phyloP scores from a whole-genome alignment of 352 stramenopile species.

The Globisporangium paroecandrum region DNA sequence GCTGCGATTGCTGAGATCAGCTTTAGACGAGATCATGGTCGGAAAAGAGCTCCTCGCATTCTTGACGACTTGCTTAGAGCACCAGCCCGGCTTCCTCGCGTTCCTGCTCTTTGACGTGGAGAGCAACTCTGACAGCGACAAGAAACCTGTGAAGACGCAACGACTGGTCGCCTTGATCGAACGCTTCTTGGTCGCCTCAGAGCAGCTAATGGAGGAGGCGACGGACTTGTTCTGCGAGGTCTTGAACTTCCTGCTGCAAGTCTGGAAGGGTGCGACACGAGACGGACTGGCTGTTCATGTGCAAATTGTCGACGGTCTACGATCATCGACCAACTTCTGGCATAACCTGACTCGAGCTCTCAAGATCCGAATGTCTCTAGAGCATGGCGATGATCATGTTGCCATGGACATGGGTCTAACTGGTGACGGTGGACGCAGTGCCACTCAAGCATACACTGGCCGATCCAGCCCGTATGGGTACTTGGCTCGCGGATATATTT shows the following conservation, averaged over 20 bases:
- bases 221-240: constrained; percentile 60
- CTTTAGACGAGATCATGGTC: constrained; percentile 20
- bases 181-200: constrained; percentile 51
- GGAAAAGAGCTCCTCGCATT: constrained; percentile 49
- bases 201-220: constrained; percentile 50
- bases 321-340: constrained; percentile 45
- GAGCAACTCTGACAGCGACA: constrained; percentile 8
- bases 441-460: constrained; percentile 32
- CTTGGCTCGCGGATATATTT: constrained; percentile 50
- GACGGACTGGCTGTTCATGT: constrained; percentile 34
- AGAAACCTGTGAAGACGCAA: constrained; percentile 20
- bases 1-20: constrained; percentile 32
- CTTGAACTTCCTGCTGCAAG: constrained; percentile 49
- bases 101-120: constrained; percentile 43
- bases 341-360: constrained; percentile 51
- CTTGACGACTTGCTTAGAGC: constrained; percentile 47
- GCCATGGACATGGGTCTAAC: constrained; percentile 36
- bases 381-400: constrained; percentile 33
- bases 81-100: constrained; percentile 62
- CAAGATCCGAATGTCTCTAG: constrained; percentile 54
- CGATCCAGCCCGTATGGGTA: constrained; percentile 60
- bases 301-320: constrained; percentile 43
- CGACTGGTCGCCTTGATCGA: constrained; percentile 41
- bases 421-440: constrained; percentile 24
- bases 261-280: constrained; percentile 52